Conservation (phyloP, 1,284 basidiomycete species). For the Boletus smithii region DNA sequence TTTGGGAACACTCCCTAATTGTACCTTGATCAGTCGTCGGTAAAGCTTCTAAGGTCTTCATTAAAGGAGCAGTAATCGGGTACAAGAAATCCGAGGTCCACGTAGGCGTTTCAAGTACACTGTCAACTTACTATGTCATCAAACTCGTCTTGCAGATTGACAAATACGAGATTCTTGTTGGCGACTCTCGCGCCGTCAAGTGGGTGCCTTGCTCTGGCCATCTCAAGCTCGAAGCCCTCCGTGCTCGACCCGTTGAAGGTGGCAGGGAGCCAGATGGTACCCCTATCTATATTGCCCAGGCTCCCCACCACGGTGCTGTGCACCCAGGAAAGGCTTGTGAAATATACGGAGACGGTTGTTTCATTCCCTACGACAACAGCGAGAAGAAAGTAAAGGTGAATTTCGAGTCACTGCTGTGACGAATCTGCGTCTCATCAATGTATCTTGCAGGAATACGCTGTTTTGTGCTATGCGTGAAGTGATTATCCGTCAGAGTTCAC, state of each 20-base stretch:
- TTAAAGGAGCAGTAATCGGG: constrained; percentile 61
- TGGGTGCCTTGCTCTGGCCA: constrained; percentile 54
- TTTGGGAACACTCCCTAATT: constrained; percentile 1
- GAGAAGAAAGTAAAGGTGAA: constrained; percentile 36
- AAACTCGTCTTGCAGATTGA: constrained; percentile 40
- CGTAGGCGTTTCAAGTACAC: constrained; percentile 37
- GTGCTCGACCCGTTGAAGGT: constrained; percentile 58
- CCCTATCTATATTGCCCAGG: constrained; percentile 59
- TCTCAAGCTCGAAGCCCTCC: constrained; percentile 43
- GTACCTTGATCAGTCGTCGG: constrained; percentile 50
- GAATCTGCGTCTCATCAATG: constrained; percentile 7
- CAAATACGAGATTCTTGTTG: constrained; percentile 67
- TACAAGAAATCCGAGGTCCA: constrained; percentile 55
- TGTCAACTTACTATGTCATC: not conserved
- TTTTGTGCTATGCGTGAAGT: constrained; percentile 39
- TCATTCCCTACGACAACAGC: constrained; percentile 29
- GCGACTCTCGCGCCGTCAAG: constrained; percentile 50
- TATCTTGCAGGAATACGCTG: constrained; percentile 39
- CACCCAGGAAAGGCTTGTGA: constrained; percentile 65
- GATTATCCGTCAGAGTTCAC: not conserved
- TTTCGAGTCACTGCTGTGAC: not conserved
- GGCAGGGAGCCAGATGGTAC: constrained; percentile 62
- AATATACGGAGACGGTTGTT: constrained; percentile 48
- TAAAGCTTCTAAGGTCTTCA: constrained; percentile 55
- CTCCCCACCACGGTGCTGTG: constrained; percentile 46